These are phyloP conservation scores for Trametes cubensis DNA, from an alignment of 768 basidiomycete species.

Conservation along the genomic window DNA sequence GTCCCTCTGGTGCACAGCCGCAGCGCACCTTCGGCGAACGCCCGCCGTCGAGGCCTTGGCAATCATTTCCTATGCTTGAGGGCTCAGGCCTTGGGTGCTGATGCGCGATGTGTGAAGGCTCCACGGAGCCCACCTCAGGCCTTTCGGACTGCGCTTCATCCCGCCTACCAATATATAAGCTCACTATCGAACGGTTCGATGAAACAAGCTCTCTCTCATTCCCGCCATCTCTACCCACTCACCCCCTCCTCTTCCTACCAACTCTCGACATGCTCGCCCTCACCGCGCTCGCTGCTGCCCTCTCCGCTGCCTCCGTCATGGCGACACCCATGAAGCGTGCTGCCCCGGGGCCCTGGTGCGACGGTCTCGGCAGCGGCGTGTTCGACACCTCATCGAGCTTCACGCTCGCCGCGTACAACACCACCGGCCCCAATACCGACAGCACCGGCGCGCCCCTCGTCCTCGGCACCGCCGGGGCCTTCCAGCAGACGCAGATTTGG, in stretches of 20 bases:
- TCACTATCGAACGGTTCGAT: too few relatives aligned
- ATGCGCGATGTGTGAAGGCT: too few relatives aligned
- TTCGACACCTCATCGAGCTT: slow-evolving; percentile 43
- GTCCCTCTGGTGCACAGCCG: too few relatives aligned
- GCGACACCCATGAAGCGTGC: slow-evolving; percentile 17
- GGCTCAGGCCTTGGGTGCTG: too few relatives aligned
- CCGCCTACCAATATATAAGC: too few relatives aligned
- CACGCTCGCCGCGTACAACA: slow-evolving; percentile 49
- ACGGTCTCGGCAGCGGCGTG: slow-evolving; percentile 26
- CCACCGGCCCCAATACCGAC: slow-evolving; percentile 45
- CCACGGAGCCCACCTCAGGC: too few relatives aligned
- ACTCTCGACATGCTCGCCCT: slow-evolving; percentile 20
- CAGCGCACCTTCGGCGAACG: too few relatives aligned
- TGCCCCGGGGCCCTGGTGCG: slow-evolving; percentile 23
- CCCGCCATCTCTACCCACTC: background rate
- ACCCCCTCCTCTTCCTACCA: background rate
- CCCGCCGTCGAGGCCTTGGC: too few relatives aligned
- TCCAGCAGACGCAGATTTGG: slow-evolving; percentile 40
- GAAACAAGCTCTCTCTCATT: too few relatives aligned
- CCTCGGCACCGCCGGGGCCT: slow-evolving; percentile 38
- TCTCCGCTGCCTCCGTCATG: slow-evolving; percentile 13
- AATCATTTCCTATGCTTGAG: too few relatives aligned
- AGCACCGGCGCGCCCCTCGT: slow-evolving; percentile 50
- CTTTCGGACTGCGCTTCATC: too few relatives aligned
- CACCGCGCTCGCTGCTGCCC: slow-evolving; percentile 7